Evolutionary conservation across 2,329 filamentous ascomycete species (phyloP).

Genomic region (Dothideomycetes sp.): DNA sequence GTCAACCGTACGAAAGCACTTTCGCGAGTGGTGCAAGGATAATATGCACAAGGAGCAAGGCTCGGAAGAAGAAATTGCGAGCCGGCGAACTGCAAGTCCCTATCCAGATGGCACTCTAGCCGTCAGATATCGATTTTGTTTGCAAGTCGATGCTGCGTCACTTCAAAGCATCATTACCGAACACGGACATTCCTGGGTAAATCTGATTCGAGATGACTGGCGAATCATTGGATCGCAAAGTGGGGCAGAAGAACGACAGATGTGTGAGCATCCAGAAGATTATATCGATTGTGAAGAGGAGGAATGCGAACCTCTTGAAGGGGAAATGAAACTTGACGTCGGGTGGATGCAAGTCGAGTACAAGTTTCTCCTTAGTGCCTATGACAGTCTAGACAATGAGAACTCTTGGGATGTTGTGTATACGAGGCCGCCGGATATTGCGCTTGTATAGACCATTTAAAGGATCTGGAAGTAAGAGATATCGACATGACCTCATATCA

Average conservation of each 20-base stretch:
- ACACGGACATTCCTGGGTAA: neutral
- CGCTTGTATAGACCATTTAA: no score
- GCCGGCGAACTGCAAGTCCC: neutral
- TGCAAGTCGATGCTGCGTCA: neutral
- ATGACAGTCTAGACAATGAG: neutral
- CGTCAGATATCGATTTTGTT: slow-evolving; percentile 2
- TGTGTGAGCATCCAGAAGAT: neutral
- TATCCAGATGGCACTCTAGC: neutral
- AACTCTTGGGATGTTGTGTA: neutral
- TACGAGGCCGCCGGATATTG: neutral
- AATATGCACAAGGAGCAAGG: slow-evolving; percentile 12
- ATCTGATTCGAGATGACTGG: neutral
- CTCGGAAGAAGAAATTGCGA: neutral
- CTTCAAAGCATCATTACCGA: neutral
- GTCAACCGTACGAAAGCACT: slow-evolving; percentile 13
- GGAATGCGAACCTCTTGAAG: neutral
- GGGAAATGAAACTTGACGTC: neutral
- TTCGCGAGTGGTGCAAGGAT: slow-evolving; percentile 13
- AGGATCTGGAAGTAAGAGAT: no score
- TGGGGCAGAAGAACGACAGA: neutral
- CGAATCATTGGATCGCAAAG: no score
- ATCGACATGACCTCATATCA: no score
- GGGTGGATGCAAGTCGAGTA: neutral
- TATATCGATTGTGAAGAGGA: slow-evolving; percentile 1
- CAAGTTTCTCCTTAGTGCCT: neutral